Percentiles rank a stretch among this genome's conserved stretches.
Evolutionary conservation across 441 rosid genomes (phyloP).

Genomic region (Syzygium malaccense): DNA sequence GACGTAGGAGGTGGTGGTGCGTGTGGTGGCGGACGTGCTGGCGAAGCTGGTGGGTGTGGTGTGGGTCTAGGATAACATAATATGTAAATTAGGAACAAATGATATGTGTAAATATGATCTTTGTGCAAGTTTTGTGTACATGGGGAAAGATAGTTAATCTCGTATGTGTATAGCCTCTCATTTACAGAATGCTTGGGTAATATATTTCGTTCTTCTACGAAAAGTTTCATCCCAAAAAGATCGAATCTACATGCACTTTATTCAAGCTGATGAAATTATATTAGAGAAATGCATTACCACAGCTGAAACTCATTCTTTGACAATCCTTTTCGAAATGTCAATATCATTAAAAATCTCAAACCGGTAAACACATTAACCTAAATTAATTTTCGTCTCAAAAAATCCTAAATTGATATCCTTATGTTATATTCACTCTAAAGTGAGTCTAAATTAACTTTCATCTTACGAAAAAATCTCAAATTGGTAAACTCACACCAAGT

Average conservation of each 20-base stretch:
- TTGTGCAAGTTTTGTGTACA: neutral
- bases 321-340: too few relatives aligned
- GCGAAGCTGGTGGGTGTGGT: neutral
- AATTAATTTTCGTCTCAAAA: too few relatives aligned
- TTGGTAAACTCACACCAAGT: too few relatives aligned
- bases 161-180: too few relatives aligned
- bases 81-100: neutral
- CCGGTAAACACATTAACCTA: too few relatives aligned
- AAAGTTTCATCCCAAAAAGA: neutral
- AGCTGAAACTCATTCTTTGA: too few relatives aligned
- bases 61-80: neutral
- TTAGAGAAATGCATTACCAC: neutral
- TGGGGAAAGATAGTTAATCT: neutral
- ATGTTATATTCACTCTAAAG: too few relatives aligned
- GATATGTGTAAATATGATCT: neutral
- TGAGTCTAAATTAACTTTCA: too few relatives aligned
- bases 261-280: too few relatives aligned
- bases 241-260: too few relatives aligned
- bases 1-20: neutral
- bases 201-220: neutral
- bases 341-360: too few relatives aligned
- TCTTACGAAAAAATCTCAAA: too few relatives aligned
- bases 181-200: neutral
- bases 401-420: neutral
- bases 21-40: neutral